Evolutionary conservation across 2,329 filamentous ascomycete genomes (phyloP).

Genomic region (Talaromyces sp.): DNA sequence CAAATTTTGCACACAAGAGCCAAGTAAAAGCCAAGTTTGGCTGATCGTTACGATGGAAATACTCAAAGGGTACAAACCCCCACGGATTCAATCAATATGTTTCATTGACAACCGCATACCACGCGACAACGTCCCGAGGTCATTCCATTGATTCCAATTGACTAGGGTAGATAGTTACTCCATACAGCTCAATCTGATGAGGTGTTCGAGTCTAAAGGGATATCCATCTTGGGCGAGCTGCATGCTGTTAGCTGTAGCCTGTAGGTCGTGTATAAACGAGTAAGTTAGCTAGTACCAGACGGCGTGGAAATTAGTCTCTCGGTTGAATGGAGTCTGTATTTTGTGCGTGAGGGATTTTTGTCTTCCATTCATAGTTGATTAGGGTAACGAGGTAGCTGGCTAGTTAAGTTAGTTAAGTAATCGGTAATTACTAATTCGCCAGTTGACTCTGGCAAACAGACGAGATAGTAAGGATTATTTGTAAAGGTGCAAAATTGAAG

Average conservation of each 20-base stretch:
- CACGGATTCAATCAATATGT: not conserved
- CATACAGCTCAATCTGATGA: no score
- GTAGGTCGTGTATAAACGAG: not conserved
- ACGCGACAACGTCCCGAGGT: not conserved
- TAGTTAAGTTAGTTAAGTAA: no score
- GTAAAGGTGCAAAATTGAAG: not conserved
- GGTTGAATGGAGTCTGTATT: not conserved
- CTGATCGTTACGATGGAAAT: not conserved
- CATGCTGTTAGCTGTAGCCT: not conserved
- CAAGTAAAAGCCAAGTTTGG: not conserved
- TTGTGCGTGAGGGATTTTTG: slow-evolving; percentile 7
- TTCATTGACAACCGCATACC: not conserved
- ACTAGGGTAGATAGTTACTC: no score
- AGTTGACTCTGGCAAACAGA: not conserved
- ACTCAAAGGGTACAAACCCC: no score
- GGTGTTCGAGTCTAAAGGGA: not conserved
- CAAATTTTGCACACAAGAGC: not conserved
- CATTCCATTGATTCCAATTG: not conserved
- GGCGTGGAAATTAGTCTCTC: slow-evolving; percentile 4
- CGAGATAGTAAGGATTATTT: not conserved
- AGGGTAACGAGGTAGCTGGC: no score
- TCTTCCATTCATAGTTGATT: not conserved
- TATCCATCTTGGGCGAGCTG: slow-evolving; percentile 12
- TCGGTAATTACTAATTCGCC: not conserved
- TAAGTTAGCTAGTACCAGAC: not conserved